Evolutionary conservation across 805 yeast species (phyloP), one percentile per base, ranked within the genome.

Genomic region (Blastobotrys mokoenaii): DNA sequence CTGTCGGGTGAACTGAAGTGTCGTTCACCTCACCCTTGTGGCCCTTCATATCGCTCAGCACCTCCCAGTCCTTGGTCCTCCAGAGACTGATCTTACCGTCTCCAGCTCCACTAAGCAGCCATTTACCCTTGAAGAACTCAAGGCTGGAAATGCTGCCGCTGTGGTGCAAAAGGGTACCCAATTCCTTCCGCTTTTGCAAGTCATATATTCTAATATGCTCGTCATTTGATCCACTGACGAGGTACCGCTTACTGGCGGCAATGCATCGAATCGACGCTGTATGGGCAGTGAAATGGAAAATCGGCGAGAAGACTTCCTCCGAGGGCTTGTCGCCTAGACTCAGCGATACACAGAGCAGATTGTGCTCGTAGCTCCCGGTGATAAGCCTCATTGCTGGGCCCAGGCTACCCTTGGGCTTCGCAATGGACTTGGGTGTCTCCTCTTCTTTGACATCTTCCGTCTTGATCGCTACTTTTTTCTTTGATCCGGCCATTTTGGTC

Each of bases 61-160:
- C 73, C 60, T 93, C 97, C 98, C 98, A 93, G 66, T 93, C 98
- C 62, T 85, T 87, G 2, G 93, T 84, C 63, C 97, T 73, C 98
- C 98, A 93, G 36, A 93, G 75, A 43, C 87, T 77, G 40, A 93
- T 79, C 48, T 80, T 82, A 18, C 96, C 95, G 61, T 93, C 97
- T 38, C 84, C 95, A 1, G 89, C 84, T 1, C 93, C 95, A 10
- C 94, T 82, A 20, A 93, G 66, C 31, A 93, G 71, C 98, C 98
- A 93, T 59, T 82, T 87, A 20, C 52, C 52, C 2, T 61, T 52
- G 41, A 50, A 62, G 61, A 93, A 93, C 48, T 72, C 74, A 48
- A 93, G 67, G 16, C 80, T 71, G 0, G 96, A 84, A 43, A 93
- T 78, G 3, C 95, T 80, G 2, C 98, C 98, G 53, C 81, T 80